These are phyloP conservation scores for Penicillium hordei DNA, from an alignment of 2,329 filamentous ascomycete species.

Conservation along the genomic window DNA sequence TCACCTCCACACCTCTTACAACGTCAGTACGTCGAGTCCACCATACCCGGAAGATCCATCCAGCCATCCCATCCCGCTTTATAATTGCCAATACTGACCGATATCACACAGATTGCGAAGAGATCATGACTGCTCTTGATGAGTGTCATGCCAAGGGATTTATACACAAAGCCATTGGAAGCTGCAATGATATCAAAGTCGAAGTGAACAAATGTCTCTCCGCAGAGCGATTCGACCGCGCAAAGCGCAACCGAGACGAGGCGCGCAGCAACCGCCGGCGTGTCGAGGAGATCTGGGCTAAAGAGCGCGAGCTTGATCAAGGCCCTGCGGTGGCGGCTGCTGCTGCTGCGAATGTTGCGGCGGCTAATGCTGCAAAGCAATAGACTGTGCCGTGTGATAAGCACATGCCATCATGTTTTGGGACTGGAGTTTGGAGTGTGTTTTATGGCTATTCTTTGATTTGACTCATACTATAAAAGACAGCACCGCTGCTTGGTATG, in stretches of 20 bases:
- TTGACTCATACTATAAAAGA: neutral
- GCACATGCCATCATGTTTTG: neutral
- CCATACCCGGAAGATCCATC: neutral
- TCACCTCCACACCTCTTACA: slow-evolving; percentile 90
- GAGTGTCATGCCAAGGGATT: slow-evolving; percentile 94
- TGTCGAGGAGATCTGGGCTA: slow-evolving; percentile 75
- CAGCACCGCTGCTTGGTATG: slow-evolving; percentile 10
- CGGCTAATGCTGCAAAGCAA: slow-evolving; percentile 15
- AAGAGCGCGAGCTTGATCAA: slow-evolving; percentile 44
- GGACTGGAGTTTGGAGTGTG: slow-evolving; percentile 14
- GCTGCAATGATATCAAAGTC: slow-evolving; percentile 84
- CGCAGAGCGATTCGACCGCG: slow-evolving; percentile 74
- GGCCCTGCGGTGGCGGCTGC: slow-evolving; percentile 7
- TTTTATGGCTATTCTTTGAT: slow-evolving; percentile 12
- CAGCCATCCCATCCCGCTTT: neutral
- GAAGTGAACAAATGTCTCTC: slow-evolving; percentile 83
- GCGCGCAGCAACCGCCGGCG: slow-evolving; percentile 69
- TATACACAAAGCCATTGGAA: slow-evolving; percentile 83
- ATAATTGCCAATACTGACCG: slow-evolving; percentile 5
- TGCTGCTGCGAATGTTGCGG: neutral
- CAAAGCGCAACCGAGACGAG: slow-evolving; percentile 70
- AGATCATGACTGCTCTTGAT: slow-evolving; percentile 89
- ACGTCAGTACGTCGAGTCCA: slow-evolving; percentile 63
- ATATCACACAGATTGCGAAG: slow-evolving; percentile 73
- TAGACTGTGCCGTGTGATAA: slow-evolving; percentile 8